Base-by-base conservation (phyloP, 371 early-diverging fungal genomes). In the Mortierella sp. region DNA sequence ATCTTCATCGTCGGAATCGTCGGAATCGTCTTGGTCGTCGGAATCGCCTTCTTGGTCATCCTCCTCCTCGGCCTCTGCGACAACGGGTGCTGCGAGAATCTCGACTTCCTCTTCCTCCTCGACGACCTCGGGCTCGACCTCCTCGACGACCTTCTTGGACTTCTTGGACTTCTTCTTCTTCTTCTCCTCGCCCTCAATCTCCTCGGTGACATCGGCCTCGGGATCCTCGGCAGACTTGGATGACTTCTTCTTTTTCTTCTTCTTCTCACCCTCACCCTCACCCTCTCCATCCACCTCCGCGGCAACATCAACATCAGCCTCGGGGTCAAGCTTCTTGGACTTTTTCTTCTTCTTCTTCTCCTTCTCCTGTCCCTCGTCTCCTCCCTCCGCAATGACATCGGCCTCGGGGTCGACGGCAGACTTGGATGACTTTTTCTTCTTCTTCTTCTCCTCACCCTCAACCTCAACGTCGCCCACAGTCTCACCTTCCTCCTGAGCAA, bases 41-140 rank as follows among this genome's bases (percentile, higher is more conserved):
- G 87, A 87, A 21, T 87, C 90, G 11, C 85, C 89, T 11, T 88
- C 90, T 2, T 89, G 90, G 19, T 89, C 88, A 2, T 85, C 89
- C 28, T 88, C 92, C 14, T 88, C 91, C 54, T 83, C 87, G 0
- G 88, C 91, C 0, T 84, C 87, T 11, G 68, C 21, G 9, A 11
- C 24, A 8, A 42, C 42, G 11, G 38, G 24, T 21, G 34, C 55
- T 55, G 55, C 85, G 5, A 82, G 79, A 3, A 81, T 85, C 2
- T 89, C 89, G 1, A 88, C 89, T 3, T 89, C 82, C 34, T 88
- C 89, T 4, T 81, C 83, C 0, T 81, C 84, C 5, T 87, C 86
- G 57, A 73, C 85, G 48, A 82, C 80, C 16, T 57, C 79, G 54
- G 63, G 63, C 63, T 63, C 63, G 21, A 34, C 34, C 34, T 26